A percentile compares a stretch with the other conserved stretches of the same genome.
Evolutionary conservation across 2,329 filamentous ascomycete genomes (phyloP).

Genomic region (Fusarium tuaranense): DNA sequence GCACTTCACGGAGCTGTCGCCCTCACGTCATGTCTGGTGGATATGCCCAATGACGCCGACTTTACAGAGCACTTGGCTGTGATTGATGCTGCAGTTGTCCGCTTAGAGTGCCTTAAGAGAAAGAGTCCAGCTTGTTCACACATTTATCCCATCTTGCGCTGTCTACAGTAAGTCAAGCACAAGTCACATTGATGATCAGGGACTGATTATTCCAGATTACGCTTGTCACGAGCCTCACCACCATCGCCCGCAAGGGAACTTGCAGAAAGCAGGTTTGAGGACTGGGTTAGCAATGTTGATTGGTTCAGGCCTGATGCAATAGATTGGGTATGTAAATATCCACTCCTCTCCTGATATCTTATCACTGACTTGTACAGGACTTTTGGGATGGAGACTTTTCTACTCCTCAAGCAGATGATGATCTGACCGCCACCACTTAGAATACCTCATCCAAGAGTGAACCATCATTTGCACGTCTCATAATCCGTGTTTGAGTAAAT

Average conservation of each 20-base stretch:
- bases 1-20: constrained; percentile 30
- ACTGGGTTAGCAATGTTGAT: constrained; percentile 29
- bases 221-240: constrained; percentile 1
- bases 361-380: background rate
- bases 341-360: background rate
- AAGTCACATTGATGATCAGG: too few relatives aligned
- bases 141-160: constrained; percentile 20
- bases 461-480: too few relatives aligned
- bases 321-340: constrained; percentile 16
- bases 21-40: constrained; percentile 27
- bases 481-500: too few relatives aligned
- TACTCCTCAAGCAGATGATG: constrained; percentile 2
- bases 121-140: constrained; percentile 21
- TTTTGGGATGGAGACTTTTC: constrained; percentile 22
- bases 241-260: background rate
- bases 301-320: constrained; percentile 31
- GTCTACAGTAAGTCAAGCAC: constrained; percentile 20
- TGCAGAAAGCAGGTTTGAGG: constrained; percentile 20
- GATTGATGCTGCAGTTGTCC: constrained; percentile 10
- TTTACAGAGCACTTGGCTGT: background rate
- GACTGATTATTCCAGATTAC: constrained; percentile 4
- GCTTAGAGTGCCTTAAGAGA: constrained; percentile 15
- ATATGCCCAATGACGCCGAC: constrained; percentile 12
- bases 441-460: too few relatives aligned
- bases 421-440: background rate